Conservation (phyloP, 345 rosid genomes). For the Linum trigynum region DNA sequence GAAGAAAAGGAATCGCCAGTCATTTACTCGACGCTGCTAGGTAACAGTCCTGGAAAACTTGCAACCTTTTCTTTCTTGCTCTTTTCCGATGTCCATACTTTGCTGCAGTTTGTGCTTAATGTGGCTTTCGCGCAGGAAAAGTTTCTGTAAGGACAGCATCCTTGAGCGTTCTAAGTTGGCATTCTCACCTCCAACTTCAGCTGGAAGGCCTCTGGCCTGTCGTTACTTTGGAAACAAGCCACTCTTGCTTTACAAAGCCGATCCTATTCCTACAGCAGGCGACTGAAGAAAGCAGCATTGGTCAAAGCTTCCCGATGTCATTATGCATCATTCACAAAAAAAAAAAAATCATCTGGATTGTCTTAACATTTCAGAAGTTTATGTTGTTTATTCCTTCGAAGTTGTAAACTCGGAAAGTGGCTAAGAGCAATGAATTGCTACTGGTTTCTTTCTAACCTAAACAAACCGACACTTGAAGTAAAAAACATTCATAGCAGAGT, state of each 20-base stretch:
- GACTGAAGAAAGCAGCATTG: not conserved
- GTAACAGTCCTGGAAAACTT: constrained; percentile 23
- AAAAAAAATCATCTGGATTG: not conserved
- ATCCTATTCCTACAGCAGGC: not conserved
- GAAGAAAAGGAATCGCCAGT: constrained; percentile 69
- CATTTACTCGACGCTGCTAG: constrained; percentile 64
- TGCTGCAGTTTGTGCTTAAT: not conserved
- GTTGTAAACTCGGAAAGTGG: no score
- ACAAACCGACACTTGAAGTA: no score
- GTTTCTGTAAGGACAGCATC: constrained; percentile 35
- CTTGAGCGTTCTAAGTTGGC: constrained; percentile 53
- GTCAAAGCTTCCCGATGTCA: not conserved
- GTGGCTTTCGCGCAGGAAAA: constrained; percentile 42
- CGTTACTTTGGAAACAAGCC: constrained; percentile 32
- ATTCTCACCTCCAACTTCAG: constrained; percentile 64
- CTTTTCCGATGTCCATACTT: not conserved
- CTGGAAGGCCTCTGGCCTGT: constrained; percentile 65
- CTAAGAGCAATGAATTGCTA: no score
- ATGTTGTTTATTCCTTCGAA: not conserved
- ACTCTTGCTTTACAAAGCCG: constrained; percentile 51
- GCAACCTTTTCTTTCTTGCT: not conserved
- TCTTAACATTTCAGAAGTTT: not conserved
- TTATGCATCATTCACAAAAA: not conserved
- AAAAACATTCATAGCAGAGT: no score
- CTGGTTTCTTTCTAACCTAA: no score